Conservation (phyloP, 768 basidiomycete species). For the Phaeotremella fagi region DNA sequence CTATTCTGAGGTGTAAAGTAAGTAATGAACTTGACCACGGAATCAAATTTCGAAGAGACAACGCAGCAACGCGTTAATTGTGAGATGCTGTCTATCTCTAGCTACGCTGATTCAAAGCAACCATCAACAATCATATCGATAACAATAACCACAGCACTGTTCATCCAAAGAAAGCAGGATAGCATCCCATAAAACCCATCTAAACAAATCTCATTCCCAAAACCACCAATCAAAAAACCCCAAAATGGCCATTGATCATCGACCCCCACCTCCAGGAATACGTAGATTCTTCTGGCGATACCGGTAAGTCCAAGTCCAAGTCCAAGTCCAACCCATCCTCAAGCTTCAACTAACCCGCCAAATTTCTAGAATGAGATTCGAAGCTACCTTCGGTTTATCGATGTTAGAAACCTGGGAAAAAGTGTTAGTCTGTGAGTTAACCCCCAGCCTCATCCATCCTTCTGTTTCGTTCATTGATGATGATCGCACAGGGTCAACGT, state of each 20-base stretch:
- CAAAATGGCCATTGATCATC: slow-evolving; percentile 11
- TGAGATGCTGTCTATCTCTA: too few relatives aligned
- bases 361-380: slow-evolving; percentile 56
- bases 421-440: slow-evolving; percentile 56
- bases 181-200: too few relatives aligned
- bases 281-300: slow-evolving; percentile 29
- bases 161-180: too few relatives aligned
- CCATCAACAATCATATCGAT: too few relatives aligned
- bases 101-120: too few relatives aligned
- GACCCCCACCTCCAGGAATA: slow-evolving; percentile 25
- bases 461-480: background rate
- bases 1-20: too few relatives aligned
- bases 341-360: too few relatives aligned
- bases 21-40: too few relatives aligned
- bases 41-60: too few relatives aligned
- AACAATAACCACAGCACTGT: too few relatives aligned
- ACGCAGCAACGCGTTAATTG: too few relatives aligned
- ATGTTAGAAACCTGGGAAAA: slow-evolving; percentile 70
- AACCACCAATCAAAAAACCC: background rate
- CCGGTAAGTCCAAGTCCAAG: slow-evolving; percentile 22
- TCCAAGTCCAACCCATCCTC: too few relatives aligned
- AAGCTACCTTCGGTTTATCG: slow-evolving; percentile 59
- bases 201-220: background rate
- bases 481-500: slow-evolving; percentile 48
- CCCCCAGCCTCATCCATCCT: background rate